Percentiles rank a stretch among this genome's conserved stretches.
Evolutionary conservation across 805 yeast species (phyloP).

Genomic region (Isabelozyma gotoi): DNA sequence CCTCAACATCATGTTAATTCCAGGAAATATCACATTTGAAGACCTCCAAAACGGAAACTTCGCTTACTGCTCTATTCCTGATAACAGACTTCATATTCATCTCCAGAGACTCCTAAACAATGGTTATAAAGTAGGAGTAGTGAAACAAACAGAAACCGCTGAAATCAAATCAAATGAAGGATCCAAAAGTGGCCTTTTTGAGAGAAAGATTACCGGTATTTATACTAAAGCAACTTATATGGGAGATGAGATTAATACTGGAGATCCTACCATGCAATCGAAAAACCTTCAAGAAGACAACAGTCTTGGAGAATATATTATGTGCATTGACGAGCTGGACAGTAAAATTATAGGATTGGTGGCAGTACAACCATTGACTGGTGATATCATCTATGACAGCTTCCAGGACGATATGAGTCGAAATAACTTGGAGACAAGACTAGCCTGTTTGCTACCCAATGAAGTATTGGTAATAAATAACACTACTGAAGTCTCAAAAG

Average conservation of each 20-base stretch:
- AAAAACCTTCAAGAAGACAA: slow-evolving; percentile 19
- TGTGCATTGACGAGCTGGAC: slow-evolving; percentile 35
- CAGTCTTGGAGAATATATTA: slow-evolving; percentile 43
- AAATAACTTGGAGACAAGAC: slow-evolving; percentile 70
- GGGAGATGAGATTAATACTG: slow-evolving; percentile 47
- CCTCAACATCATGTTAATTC: slow-evolving; percentile 68
- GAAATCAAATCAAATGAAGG: slow-evolving; percentile 62
- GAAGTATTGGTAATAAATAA: slow-evolving; percentile 55
- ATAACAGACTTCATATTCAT: slow-evolving; percentile 69
- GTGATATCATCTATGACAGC: slow-evolving; percentile 70
- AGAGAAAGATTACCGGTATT: slow-evolving; percentile 64
- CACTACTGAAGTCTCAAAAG: slow-evolving; percentile 32
- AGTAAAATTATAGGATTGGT: slow-evolving; percentile 43
- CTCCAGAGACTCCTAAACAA: slow-evolving; percentile 66
- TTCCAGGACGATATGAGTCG: slow-evolving; percentile 61
- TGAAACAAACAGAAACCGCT: slow-evolving; percentile 80
- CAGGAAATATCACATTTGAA: slow-evolving; percentile 61
- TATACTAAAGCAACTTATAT: slow-evolving; percentile 85
- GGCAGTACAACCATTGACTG: slow-evolving; percentile 70
- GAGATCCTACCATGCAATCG: slow-evolving; percentile 13
- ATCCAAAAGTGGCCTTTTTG: slow-evolving; percentile 50
- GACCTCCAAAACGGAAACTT: slow-evolving; percentile 58
- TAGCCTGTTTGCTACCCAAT: slow-evolving; percentile 71
- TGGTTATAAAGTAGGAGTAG: slow-evolving; percentile 84
- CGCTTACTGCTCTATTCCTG: slow-evolving; percentile 87